Conservation (phyloP, 257 asterid genomes). For the Verbena officinalis region DNA sequence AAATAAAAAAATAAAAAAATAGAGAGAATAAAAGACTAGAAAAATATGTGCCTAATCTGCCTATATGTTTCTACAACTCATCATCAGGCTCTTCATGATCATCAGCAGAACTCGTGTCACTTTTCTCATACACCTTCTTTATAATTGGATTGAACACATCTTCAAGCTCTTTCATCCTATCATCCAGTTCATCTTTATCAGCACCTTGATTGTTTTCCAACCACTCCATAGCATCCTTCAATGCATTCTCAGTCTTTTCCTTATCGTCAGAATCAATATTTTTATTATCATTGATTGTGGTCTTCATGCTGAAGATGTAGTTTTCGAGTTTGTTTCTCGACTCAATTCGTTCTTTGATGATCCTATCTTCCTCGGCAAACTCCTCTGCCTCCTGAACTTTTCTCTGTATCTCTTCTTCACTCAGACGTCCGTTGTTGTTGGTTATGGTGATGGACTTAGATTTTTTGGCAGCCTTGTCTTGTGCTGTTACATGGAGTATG, state of each 20-base stretch:
- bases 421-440: constrained; percentile 51
- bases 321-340: constrained; percentile 51
- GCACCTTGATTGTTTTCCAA: constrained; percentile 26
- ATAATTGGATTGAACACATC: constrained; percentile 8
- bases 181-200: neutral
- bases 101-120: too few relatives aligned
- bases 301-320: constrained; percentile 45
- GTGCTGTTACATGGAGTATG: constrained; percentile 48
- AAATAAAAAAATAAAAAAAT: too few relatives aligned
- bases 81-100: too few relatives aligned
- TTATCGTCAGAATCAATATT: constrained; percentile 48
- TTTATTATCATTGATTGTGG: constrained; percentile 39
- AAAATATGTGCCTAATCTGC: too few relatives aligned
- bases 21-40: too few relatives aligned
- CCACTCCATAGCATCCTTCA: constrained; percentile 50
- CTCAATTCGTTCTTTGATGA: constrained; percentile 45
- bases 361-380: constrained; percentile 51
- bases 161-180: constrained; percentile 25
- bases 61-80: too few relatives aligned
- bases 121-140: constrained; percentile 10
- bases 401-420: constrained; percentile 52
- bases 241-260: constrained; percentile 42
- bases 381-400: constrained; percentile 53
- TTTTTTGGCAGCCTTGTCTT: constrained; percentile 50
- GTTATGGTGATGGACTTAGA: constrained; percentile 49